Evolutionary conservation across 768 basidiomycete genomes (phyloP).

Genomic region (Boletus vinaceobasis): DNA sequence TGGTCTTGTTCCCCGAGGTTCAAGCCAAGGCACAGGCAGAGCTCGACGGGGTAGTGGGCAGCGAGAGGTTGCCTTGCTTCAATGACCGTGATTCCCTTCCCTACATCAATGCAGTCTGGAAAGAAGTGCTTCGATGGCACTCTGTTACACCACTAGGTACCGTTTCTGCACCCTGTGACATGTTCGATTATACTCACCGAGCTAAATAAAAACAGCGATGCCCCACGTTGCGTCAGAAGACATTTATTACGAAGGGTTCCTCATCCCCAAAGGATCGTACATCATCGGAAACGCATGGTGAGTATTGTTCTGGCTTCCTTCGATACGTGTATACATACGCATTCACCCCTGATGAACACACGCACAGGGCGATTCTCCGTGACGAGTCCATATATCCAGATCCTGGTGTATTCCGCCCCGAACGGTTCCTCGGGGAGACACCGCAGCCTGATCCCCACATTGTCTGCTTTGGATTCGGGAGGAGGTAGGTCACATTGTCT

Average conservation of each 20-base stretch:
- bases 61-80: constrained; percentile 18
- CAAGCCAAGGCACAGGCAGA: constrained; percentile 25
- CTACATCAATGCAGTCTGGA: constrained; percentile 24
- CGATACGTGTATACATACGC: neutral
- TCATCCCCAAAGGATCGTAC: constrained; percentile 23
- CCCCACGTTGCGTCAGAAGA: constrained; percentile 22
- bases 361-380: constrained; percentile 50
- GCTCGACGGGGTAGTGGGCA: constrained; percentile 23
- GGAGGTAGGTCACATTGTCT: constrained; percentile 17
- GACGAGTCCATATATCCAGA: constrained; percentile 40
- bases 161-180: constrained; percentile 20
- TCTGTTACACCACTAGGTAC: constrained; percentile 13
- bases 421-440: constrained; percentile 28
- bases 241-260: constrained; percentile 8
- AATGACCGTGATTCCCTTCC: constrained; percentile 23
- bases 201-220: neutral
- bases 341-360: neutral
- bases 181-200: neutral
- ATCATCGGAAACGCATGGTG: constrained; percentile 24
- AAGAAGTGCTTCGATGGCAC: constrained; percentile 28
- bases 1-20: constrained; percentile 23
- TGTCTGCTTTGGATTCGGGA: constrained; percentile 27
- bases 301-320: constrained; percentile 1
- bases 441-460: constrained; percentile 18
- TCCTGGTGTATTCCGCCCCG: constrained; percentile 33